These are phyloP conservation scores for Penicillium sp. DNA, from an alignment of 2,329 filamentous ascomycete genomes.

Conservation along the genomic window DNA sequence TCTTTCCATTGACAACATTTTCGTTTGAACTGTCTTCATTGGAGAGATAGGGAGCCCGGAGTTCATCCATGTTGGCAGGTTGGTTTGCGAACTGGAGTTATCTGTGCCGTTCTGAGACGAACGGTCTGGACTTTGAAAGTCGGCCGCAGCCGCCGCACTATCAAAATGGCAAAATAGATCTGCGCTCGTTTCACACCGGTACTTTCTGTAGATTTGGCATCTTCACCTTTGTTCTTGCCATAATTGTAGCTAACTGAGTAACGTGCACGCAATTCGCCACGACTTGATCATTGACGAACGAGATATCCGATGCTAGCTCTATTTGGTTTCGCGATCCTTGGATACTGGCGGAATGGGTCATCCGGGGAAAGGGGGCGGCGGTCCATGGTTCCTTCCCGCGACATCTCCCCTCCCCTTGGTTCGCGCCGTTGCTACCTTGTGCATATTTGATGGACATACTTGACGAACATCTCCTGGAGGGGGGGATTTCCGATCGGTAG, in stretches of 20 bases:
- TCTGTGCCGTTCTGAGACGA: conserved; percentile 2
- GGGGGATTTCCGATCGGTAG: no score
- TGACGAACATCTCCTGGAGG: neutral
- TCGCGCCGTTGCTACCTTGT: conserved; percentile 5
- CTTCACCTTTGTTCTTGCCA: neutral
- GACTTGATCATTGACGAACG: neutral
- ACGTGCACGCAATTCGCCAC: neutral
- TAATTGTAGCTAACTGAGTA: neutral
- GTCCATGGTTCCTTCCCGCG: conserved; percentile 32
- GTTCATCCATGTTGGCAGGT: neutral
- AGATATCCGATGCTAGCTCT: neutral
- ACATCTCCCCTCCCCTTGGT: conserved; percentile 14
- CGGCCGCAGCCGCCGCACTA: neutral
- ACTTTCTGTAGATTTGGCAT: neutral
- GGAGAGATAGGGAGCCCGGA: neutral
- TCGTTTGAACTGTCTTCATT: neutral
- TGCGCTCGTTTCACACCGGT: neutral
- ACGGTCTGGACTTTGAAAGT: conserved; percentile 3
- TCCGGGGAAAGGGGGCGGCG: conserved; percentile 24
- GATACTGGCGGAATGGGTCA: conserved; percentile 17
- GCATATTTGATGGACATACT: neutral
- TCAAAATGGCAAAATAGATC: neutral
- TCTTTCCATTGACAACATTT: neutral
- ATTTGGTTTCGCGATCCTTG: conserved; percentile 18
- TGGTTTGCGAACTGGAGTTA: neutral